Conservation (phyloP, 2,329 filamentous ascomycete species). For the Exophiala oligosperma region DNA sequence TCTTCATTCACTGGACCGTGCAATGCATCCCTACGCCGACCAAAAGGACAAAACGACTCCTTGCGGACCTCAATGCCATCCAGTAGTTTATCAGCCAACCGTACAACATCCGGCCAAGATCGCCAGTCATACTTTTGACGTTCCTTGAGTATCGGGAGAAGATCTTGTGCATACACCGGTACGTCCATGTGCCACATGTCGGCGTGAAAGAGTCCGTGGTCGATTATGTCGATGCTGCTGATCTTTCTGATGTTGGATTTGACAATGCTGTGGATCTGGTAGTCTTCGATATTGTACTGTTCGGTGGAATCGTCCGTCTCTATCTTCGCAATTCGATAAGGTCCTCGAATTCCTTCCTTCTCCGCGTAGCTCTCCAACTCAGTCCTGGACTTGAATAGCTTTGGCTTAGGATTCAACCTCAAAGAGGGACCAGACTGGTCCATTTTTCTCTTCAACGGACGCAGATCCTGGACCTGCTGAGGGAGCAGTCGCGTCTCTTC, state of each 20-base stretch:
- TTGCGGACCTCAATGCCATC: neutral
- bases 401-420: neutral
- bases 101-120: neutral
- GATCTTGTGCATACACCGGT: neutral
- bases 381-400: neutral
- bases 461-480: neutral
- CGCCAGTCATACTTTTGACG: neutral
- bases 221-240: neutral
- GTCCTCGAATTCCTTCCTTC: neutral
- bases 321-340: neutral
- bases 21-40: neutral
- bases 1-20: neutral
- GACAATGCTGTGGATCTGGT: no score
- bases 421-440: neutral
- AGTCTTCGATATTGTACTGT: no score
- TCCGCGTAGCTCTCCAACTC: neutral
- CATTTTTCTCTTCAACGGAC: neutral
- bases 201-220: neutral
- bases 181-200: neutral
- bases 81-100: neutral
- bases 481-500: neutral
- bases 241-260: neutral
- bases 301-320: neutral
- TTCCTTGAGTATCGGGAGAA: neutral
- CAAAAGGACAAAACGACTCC: neutral